These are phyloP conservation scores for Acaromyces ingoldii DNA, from an alignment of 1,284 basidiomycete genomes.

Conservation along the genomic window DNA sequence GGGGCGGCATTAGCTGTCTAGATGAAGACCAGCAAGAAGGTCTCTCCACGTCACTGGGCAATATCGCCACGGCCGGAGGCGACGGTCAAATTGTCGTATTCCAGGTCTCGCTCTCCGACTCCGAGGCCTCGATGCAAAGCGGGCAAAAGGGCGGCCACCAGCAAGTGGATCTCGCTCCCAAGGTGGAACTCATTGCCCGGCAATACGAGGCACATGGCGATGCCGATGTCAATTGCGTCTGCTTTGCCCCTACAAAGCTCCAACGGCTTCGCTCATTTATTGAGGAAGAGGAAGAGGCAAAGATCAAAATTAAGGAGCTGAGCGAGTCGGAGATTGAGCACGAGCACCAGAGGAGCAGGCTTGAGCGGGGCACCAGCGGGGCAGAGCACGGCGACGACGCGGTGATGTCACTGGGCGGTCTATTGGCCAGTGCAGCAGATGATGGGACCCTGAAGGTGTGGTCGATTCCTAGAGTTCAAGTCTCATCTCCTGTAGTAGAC, in stretches of 20 bases:
- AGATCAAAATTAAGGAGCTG: neutral
- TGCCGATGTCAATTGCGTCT: conserved; percentile 70
- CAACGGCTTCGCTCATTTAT: neutral
- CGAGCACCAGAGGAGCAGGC: neutral
- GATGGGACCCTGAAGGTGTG: neutral
- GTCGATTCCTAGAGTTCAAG: no score
- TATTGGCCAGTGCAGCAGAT: conserved; percentile 1
- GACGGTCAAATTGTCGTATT: conserved; percentile 73
- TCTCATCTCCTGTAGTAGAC: no score
- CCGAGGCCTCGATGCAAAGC: no score
- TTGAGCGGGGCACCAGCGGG: neutral
- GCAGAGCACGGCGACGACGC: no score
- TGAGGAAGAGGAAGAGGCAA: neutral
- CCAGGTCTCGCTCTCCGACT: conserved; percentile 59
- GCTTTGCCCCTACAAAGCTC: conserved; percentile 60
- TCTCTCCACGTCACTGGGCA: conserved; percentile 58
- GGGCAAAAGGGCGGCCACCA: no score
- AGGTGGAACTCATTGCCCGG: conserved; percentile 24
- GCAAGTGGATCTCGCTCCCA: conserved; percentile 20
- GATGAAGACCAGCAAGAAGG: no score
- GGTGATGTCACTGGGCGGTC: neutral
- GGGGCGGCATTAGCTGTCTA: no score
- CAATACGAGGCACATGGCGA: conserved; percentile 64
- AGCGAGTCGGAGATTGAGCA: neutral
- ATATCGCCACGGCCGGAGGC: conserved; percentile 68